Percentiles rank a stretch among this genome's conserved stretches.
These are phyloP conservation scores for Elaeagnus macrophylla DNA, from an alignment of 306 rosid species.

Conservation along the genomic window DNA sequence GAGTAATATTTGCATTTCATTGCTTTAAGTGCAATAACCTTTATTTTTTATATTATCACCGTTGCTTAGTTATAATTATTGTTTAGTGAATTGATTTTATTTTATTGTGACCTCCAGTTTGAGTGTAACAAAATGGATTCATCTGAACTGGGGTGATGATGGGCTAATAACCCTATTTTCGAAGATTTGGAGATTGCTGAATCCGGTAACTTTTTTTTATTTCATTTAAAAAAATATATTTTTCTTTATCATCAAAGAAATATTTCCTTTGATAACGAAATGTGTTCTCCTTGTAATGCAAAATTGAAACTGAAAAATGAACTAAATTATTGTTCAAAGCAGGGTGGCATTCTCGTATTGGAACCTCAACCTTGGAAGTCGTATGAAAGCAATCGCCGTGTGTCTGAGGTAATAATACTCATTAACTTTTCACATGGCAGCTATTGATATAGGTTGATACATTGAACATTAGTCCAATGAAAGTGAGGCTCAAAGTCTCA, in stretches of 20 bases:
- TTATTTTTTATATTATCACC: background rate
- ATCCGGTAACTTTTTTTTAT: slow-evolving; percentile 39
- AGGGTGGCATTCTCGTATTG: slow-evolving; percentile 88
- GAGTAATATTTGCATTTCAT: no score
- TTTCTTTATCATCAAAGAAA: background rate
- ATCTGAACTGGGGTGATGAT: slow-evolving; percentile 94
- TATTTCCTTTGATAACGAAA: background rate
- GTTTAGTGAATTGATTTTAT: slow-evolving; percentile 8
- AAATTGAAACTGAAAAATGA: no score
- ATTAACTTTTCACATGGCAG: background rate
- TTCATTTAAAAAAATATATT: slow-evolving; percentile 1
- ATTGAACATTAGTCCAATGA: background rate
- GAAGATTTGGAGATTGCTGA: slow-evolving; percentile 73
- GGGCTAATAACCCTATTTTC: slow-evolving; percentile 72
- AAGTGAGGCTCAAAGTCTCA: no score
- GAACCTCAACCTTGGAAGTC: slow-evolving; percentile 99
- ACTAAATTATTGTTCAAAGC: slow-evolving; percentile 17
- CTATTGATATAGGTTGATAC: background rate
- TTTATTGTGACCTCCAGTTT: slow-evolving; percentile 53
- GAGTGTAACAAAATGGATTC: slow-evolving; percentile 94
- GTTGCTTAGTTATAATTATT: slow-evolving; percentile 9
- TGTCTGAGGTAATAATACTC: slow-evolving; percentile 38
- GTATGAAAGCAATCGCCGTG: slow-evolving; percentile 33
- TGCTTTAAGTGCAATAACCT: background rate
- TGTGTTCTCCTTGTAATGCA: background rate